These are phyloP conservation scores for Trichothecium roseum DNA, from an alignment of 2,329 filamentous ascomycete genomes.

Conservation along the genomic window DNA sequence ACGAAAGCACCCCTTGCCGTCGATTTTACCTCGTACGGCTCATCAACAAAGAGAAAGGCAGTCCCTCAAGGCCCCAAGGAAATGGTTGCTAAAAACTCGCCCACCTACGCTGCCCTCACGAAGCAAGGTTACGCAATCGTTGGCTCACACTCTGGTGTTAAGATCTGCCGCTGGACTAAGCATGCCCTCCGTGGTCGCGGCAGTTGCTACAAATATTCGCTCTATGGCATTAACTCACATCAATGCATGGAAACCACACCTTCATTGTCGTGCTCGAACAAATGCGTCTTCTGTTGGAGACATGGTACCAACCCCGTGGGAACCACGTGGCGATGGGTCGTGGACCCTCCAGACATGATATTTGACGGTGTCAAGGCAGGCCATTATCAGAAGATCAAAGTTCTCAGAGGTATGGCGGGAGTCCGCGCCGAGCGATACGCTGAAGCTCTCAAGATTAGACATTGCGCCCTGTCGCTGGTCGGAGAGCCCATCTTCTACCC, in stretches of 20 bases:
- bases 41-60: conserved; percentile 32
- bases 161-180: conserved; percentile 98
- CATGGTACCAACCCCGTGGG: conserved; percentile 96
- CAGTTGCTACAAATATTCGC: conserved; percentile 95
- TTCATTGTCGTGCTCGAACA: conserved; percentile 91
- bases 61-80: conserved; percentile 54
- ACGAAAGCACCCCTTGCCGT: conserved; percentile 52
- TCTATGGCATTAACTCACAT: conserved; percentile 94
- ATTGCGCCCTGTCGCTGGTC: conserved; percentile 86
- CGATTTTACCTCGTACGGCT: conserved; percentile 73
- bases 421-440: conserved; percentile 85
- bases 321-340: conserved; percentile 93
- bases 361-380: conserved; percentile 83
- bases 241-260: conserved; percentile 98
- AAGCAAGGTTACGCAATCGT: conserved; percentile 97
- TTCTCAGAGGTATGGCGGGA: conserved; percentile 87
- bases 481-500: conserved; percentile 99
- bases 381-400: conserved; percentile 96
- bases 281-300: conserved; percentile 98
- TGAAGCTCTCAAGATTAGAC: conserved; percentile 85
- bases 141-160: conserved; percentile 89
- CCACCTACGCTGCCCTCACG: conserved; percentile 78
- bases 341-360: conserved; percentile 82
- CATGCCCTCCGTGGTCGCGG: conserved; percentile 86
- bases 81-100: conserved; percentile 88